Percentiles rank a stretch among this genome's conserved stretches.
These are phyloP conservation scores for Scalesia atractyloides DNA, from an alignment of 129 eudicot genomes.

Conservation along the genomic window DNA sequence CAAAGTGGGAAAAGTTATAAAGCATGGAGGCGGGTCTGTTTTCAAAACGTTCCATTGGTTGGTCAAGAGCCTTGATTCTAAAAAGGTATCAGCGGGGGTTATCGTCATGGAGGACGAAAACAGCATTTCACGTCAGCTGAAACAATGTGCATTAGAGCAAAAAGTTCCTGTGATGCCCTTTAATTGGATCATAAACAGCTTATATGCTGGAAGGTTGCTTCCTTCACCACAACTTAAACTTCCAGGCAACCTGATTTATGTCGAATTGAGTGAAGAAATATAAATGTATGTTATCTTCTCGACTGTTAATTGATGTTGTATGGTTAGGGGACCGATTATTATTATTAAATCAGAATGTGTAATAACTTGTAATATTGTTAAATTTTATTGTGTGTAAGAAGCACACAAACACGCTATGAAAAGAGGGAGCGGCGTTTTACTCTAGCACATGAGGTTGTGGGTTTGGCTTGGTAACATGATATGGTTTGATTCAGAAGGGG, in stretches of 20 bases:
- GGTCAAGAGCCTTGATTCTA: slow-evolving; percentile 50
- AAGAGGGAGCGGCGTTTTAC: too few relatives aligned
- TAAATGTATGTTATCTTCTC: not conserved
- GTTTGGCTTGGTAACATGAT: too few relatives aligned
- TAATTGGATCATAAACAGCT: slow-evolving; percentile 67
- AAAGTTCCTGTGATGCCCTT: slow-evolving; percentile 55
- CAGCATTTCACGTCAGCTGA: slow-evolving; percentile 69
- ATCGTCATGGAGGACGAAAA: slow-evolving; percentile 62
- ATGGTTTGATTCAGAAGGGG: too few relatives aligned
- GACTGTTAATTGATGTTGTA: not conserved
- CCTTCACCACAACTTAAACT: slow-evolving; percentile 34
- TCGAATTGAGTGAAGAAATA: slow-evolving; percentile 50
- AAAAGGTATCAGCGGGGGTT: slow-evolving; percentile 44
- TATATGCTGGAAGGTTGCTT: slow-evolving; percentile 61
- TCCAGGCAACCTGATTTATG: slow-evolving; percentile 9
- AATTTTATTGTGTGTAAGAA: too few relatives aligned
- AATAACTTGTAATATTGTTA: too few relatives aligned
- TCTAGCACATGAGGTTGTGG: too few relatives aligned
- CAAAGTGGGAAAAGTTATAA: slow-evolving; percentile 52
- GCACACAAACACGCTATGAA: too few relatives aligned
- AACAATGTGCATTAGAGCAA: slow-evolving; percentile 71
- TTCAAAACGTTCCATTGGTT: slow-evolving; percentile 68
- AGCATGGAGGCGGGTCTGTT: slow-evolving; percentile 83
- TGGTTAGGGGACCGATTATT: not conserved
- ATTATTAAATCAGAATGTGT: too few relatives aligned